A percentile compares a stretch with the other conserved stretches of the same genome.
Evolutionary conservation across 441 rosid genomes (phyloP).

Genomic region (Adansonia madagascariensis): DNA sequence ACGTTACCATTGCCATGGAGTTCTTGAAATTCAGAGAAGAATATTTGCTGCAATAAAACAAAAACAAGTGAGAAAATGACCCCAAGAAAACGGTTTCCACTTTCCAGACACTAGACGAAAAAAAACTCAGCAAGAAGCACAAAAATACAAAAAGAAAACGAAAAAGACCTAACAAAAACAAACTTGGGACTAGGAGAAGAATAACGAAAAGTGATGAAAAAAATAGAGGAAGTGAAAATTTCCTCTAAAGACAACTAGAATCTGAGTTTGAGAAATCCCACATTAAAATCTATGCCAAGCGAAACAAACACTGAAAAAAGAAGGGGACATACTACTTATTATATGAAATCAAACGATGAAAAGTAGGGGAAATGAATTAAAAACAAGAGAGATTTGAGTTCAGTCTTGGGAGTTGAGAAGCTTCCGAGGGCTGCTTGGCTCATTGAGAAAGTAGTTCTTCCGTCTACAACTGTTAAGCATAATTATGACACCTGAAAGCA

Average conservation of each 20-base stretch:
- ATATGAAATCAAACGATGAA: neutral
- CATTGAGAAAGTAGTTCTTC: constrained; percentile 8
- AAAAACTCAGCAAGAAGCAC: constrained; percentile 20
- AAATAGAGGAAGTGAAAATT: constrained; percentile 19
- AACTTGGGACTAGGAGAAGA: constrained; percentile 17
- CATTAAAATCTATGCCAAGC: constrained; percentile 20
- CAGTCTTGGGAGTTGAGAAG: neutral
- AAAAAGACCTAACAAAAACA: constrained; percentile 34
- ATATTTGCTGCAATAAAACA: constrained; percentile 14
- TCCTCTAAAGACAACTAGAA: constrained; percentile 6
- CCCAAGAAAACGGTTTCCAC: constrained; percentile 4
- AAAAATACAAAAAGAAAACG: constrained; percentile 30
- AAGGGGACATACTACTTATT: neutral
- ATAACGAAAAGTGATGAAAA: constrained; percentile 10
- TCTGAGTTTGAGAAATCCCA: constrained; percentile 21
- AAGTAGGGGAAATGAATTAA: constrained; percentile 4
- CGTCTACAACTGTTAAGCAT: constrained; percentile 22
- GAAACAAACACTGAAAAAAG: constrained; percentile 30
- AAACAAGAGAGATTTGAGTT: neutral
- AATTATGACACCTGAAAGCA: constrained; percentile 21
- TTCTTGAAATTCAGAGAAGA: constrained; percentile 2
- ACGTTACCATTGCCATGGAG: constrained; percentile 44
- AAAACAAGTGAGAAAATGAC: constrained; percentile 14
- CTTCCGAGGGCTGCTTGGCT: constrained; percentile 11
- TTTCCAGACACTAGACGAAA: neutral